Conservation (phyloP, 139 green algal genomes). For the Micromonas commoda region DNA sequence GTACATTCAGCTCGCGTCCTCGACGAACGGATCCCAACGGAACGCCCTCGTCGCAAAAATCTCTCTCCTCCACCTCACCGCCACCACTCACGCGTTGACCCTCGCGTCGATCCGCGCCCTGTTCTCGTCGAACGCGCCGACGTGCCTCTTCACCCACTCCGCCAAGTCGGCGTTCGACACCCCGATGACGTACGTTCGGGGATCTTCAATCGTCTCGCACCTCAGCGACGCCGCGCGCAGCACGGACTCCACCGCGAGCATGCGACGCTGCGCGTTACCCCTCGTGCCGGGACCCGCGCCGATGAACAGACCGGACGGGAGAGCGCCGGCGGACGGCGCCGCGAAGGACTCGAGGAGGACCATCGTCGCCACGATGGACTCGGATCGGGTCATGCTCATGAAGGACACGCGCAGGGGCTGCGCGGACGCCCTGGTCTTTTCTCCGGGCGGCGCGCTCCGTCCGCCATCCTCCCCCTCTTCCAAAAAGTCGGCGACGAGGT, state of each 20-base stretch:
- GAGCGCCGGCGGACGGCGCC: not conserved
- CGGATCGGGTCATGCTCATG: not conserved
- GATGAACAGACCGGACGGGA: conserved; percentile 7
- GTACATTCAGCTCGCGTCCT: too few relatives aligned
- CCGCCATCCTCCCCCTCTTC: not conserved
- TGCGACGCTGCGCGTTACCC: not conserved
- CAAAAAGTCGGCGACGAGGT: not conserved
- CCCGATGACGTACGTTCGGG: not conserved
- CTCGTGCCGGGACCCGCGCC: not conserved
- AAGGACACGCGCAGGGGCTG: not conserved
- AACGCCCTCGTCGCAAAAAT: too few relatives aligned
- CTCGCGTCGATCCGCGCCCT: too few relatives aligned
- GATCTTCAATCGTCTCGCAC: conserved; percentile 5
- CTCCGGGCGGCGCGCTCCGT: too few relatives aligned
- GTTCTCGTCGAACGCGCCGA: not conserved
- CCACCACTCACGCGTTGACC: too few relatives aligned
- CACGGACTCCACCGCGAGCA: conserved; percentile 11
- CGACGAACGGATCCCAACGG: too few relatives aligned
- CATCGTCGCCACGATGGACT: conserved; percentile 4
- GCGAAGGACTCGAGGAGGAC: not conserved
- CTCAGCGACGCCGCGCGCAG: not conserved
- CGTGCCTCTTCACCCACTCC: not conserved
- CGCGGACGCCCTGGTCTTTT: too few relatives aligned
- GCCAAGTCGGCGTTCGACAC: not conserved
- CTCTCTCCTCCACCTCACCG: too few relatives aligned